Evolutionary conservation across 768 basidiomycete species (phyloP).

Genomic region (Lactifluus echinatus): DNA sequence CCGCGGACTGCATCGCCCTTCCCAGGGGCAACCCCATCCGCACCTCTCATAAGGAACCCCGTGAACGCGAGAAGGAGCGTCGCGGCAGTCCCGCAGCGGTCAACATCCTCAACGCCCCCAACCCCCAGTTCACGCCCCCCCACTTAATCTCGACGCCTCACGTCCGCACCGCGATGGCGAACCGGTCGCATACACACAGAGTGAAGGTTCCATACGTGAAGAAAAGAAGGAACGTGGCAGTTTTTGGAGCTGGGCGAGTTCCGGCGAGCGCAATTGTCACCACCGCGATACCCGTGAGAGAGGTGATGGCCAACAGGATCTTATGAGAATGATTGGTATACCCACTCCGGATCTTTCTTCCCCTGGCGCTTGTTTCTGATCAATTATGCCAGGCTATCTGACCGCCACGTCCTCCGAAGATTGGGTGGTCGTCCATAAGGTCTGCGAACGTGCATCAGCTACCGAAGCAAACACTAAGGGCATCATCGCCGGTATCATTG

Average conservation of each 20-base stretch:
- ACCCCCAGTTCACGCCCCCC: slow-evolving; percentile 36
- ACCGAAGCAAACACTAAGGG: slow-evolving; percentile 66
- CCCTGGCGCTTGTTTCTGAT: not conserved
- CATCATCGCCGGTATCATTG: too few species aligned
- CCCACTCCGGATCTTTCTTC: not conserved
- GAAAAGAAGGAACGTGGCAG: slow-evolving; percentile 40
- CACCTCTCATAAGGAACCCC: slow-evolving; percentile 21
- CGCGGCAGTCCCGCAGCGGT: slow-evolving; percentile 30
- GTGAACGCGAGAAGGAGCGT: slow-evolving; percentile 25
- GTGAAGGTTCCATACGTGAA: slow-evolving; percentile 25
- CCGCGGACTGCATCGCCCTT: slow-evolving; percentile 14
- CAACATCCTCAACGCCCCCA: slow-evolving; percentile 53
- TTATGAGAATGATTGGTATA: slow-evolving; percentile 71
- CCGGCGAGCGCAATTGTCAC: slow-evolving; percentile 32
- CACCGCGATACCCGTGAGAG: slow-evolving; percentile 31
- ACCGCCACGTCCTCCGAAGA: slow-evolving; percentile 78
- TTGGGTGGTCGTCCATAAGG: slow-evolving; percentile 73
- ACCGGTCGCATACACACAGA: slow-evolving; percentile 19
- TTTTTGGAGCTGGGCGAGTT: slow-evolving; percentile 39
- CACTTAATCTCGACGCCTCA: slow-evolving; percentile 10
- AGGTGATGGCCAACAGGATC: slow-evolving; percentile 37
- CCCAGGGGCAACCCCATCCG: not conserved
- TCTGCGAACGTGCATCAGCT: slow-evolving; percentile 74
- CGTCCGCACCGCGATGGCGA: slow-evolving; percentile 29
- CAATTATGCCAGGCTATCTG: slow-evolving; percentile 45